Conservation (phyloP, 2,329 filamentous ascomycete genomes). For the Penicillium hordei region DNA sequence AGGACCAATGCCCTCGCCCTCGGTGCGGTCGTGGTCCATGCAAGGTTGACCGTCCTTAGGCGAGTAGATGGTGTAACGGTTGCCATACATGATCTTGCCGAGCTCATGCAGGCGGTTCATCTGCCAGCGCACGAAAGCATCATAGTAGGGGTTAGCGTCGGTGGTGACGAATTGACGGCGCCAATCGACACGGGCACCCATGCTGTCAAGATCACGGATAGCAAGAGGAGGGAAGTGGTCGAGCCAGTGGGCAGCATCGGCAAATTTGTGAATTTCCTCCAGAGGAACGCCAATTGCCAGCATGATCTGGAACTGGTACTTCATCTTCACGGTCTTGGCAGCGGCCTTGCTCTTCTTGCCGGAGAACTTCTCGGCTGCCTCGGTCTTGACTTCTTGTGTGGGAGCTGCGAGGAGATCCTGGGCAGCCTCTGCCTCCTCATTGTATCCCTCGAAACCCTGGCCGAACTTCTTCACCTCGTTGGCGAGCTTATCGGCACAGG, state of each 20-base stretch:
- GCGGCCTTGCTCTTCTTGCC: conserved; percentile 91
- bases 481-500: conserved; percentile 90
- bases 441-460: conserved; percentile 76
- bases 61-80: conserved; percentile 89
- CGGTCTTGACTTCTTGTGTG: conserved; percentile 68
- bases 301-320: conserved; percentile 97
- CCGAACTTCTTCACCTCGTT: conserved; percentile 90
- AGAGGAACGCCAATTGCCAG: conserved; percentile 81
- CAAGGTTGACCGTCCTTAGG: conserved; percentile 86
- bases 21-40: conserved; percentile 81
- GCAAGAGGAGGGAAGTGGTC: conserved; percentile 85
- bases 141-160: conserved; percentile 94
- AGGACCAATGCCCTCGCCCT: conserved; percentile 76
- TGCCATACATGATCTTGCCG: conserved; percentile 90
- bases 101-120: conserved; percentile 89
- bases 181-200: conserved; percentile 91
- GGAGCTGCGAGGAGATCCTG: conserved; percentile 57
- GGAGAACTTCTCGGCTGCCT: conserved; percentile 79
- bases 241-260: conserved; percentile 89
- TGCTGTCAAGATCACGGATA: conserved; percentile 72
- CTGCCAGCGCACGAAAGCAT: conserved; percentile 94
- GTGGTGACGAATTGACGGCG: conserved; percentile 90
- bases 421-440: conserved; percentile 58
- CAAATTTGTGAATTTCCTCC: conserved; percentile 89
- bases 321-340: conserved; percentile 86